phyloP scores from a whole-genome alignment of 192 early-diverging fungal genomes.

The Kappamyces sp. region DNA sequence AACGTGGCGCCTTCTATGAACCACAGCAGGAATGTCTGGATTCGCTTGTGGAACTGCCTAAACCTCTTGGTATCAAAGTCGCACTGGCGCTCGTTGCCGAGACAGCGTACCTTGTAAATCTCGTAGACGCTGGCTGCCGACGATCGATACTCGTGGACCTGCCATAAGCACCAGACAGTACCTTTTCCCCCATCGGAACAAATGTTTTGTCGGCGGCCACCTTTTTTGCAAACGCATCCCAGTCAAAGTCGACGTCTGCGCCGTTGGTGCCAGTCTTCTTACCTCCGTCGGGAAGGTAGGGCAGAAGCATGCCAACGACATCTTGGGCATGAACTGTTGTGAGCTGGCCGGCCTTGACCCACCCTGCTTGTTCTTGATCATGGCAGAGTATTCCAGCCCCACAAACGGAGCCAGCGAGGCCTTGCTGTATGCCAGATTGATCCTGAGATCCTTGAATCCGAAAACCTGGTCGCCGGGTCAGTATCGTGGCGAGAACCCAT shows the following conservation, averaged over 20 bases:
- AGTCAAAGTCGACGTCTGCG: constrained; percentile 43
- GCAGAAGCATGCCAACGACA: constrained; percentile 64
- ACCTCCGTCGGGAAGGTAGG: background rate
- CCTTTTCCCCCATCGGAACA: constrained; percentile 69
- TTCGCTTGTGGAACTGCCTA: constrained; percentile 66
- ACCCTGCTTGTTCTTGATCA: background rate
- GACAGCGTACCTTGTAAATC: constrained; percentile 42
- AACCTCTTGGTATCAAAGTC: constrained; percentile 63
- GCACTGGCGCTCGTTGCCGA: constrained; percentile 68
- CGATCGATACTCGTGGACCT: too few species aligned
- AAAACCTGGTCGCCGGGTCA: constrained; percentile 75
- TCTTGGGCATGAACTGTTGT: background rate
- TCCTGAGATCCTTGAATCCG: constrained; percentile 78
- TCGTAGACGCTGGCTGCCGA: constrained; percentile 65
- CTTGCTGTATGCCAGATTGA: constrained; percentile 38
- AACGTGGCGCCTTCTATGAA: constrained; percentile 87
- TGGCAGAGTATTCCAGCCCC: background rate
- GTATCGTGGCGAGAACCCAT: constrained; percentile 68
- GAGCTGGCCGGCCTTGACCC: background rate
- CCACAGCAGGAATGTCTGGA: constrained; percentile 75
- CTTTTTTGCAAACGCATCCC: constrained; percentile 54
- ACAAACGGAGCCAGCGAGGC: background rate
- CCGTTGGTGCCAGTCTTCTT: background rate
- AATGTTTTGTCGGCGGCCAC: constrained; percentile 65
- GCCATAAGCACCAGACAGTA: too few species aligned